Evolutionary conservation across 2,329 filamentous ascomycete genomes (phyloP), one percentile per base, ranked within the genome.

Genomic region (Aspergillus vadensis): DNA sequence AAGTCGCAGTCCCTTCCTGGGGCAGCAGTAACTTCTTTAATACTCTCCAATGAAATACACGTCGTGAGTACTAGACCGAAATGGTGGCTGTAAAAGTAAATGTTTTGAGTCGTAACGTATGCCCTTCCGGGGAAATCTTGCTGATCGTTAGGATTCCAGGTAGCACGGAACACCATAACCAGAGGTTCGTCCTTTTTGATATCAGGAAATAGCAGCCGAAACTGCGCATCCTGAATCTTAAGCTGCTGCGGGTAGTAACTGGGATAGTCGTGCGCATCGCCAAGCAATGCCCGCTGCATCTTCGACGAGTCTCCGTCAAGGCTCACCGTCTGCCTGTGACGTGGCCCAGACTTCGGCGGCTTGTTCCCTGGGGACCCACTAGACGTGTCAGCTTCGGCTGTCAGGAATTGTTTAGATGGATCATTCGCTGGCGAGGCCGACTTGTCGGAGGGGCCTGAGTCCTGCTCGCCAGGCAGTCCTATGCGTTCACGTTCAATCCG

Each of bases 81-180:
- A 72, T 97, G 91, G 71, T 98, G 91, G 69, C 93, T 96, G 77
- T 97, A 99, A 72, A 99, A 98, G 76, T 96, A 98, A 74, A 99
- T 88, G 65, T 93, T 90, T 63, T 89, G 88, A 0, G 89, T 84
- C 0, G 94, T 98, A 61, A 97, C 88, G 74, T 96, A 99, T 23
- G 96, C 88, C 56, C 95, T 87, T 0, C 95, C 89, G 8, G 89
- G 88, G 61, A 98, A 91, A 62, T 91, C 88, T 75, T 91, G 88
- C 67, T 88, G 85, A 57, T 90, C 88, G 66, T 88, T 89, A 1
- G 88, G 86, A 69, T 87, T 89, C 92, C 95, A 99, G 0, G 92
- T 91, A 15, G 93, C 94, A 49, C 93, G 87, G 79, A 98, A 98
- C 2, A 99, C 95, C 53, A 98, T 82, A 3, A 97, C 88, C 7